Base-by-base conservation (phyloP, 129 eudicot genomes). In the carrot (Daucus carota) region DNA sequence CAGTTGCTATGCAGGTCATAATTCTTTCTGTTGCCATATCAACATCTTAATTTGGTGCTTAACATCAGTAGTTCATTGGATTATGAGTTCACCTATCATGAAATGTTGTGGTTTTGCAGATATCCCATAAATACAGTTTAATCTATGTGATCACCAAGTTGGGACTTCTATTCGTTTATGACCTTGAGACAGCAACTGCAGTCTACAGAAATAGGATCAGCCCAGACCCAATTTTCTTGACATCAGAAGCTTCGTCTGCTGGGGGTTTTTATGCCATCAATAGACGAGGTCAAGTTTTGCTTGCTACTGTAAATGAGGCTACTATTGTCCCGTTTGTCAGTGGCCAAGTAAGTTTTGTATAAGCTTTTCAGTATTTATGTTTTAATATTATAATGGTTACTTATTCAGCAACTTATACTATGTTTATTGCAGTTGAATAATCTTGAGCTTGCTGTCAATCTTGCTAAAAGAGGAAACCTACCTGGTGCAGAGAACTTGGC, bases 401-500 rank as follows among this genome's bases (percentile, higher is more conserved):
- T n/a, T 72, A 31, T 16, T 48, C 10, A 44, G 36, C 18, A 33
- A 50, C 59, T 26, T 77, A 72, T 22, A 26, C 20, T 65, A 22
- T 74, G n/a, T 48, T 11, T 42, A 22, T 46, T 76, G 77, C 96
- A 95, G 99, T 81, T 92, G 68, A 95, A 95, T 82, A 95, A 95
- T 83, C 84, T 95, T 85, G 99, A 95, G 83, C 99, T 95, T 86
- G 99, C 99, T 84, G 99, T 95, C 62, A 95, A 87, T 88, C 99
- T 95, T 80, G 99, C 99, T n/a, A 95, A 95, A 85, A 83, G 99
- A 72, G 99, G 99, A 83, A 95, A 95, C 73, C 89, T 95, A 70
- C 99, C 97, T 71, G 99, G 99, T 79, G 99, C 99, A 46, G 99
- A 95, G 81, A 95, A 95, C 84, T 78, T 95, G 99, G 99, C 91